Percentiles rank a stretch among this genome's conserved stretches.
Evolutionary conservation across 2,329 filamentous ascomycete genomes (phyloP).

Genomic region (Pseudogymnoascus sp.): DNA sequence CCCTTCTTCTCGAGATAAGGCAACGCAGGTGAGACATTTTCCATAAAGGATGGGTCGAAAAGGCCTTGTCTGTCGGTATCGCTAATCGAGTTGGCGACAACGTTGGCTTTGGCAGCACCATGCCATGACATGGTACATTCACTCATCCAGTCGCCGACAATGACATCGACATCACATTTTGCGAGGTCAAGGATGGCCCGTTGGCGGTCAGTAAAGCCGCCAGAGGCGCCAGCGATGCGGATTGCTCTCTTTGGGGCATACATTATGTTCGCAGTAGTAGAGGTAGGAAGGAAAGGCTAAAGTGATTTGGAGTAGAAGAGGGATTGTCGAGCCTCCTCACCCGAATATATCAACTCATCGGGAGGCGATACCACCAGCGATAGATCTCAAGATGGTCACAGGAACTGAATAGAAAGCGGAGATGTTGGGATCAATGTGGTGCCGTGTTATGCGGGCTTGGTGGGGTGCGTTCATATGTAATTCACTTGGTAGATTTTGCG

Average conservation of each 20-base stretch:
- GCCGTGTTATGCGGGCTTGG: too few species aligned
- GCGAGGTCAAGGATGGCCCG: conserved; percentile 35
- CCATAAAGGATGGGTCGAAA: conserved; percentile 8
- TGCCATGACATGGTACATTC: conserved; percentile 21
- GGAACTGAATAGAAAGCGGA: too few species aligned
- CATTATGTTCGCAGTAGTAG: too few species aligned
- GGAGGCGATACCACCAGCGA: too few species aligned
- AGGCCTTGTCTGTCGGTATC: conserved; percentile 10
- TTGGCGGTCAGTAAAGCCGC: conserved; percentile 37
- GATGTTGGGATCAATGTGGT: too few species aligned
- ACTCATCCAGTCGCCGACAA: conserved; percentile 41
- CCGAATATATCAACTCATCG: too few species aligned
- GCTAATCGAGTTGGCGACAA: conserved; percentile 20
- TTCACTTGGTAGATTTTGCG: too few species aligned
- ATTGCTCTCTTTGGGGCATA: conserved; percentile 28
- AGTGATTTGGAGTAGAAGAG: too few species aligned
- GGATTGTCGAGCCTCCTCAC: too few species aligned
- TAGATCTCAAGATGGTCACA: too few species aligned
- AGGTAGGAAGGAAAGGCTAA: too few species aligned
- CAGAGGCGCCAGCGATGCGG: conserved; percentile 35
- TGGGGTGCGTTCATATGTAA: too few species aligned
- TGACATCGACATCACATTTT: conserved; percentile 35
- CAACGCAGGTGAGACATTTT: conserved; percentile 24
- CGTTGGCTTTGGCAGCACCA: conserved; percentile 13
- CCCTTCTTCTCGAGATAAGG: conserved; percentile 37